Evolutionary conservation across 1,139 yeast species (phyloP).

Genomic region (Geotrichum reessii): DNA sequence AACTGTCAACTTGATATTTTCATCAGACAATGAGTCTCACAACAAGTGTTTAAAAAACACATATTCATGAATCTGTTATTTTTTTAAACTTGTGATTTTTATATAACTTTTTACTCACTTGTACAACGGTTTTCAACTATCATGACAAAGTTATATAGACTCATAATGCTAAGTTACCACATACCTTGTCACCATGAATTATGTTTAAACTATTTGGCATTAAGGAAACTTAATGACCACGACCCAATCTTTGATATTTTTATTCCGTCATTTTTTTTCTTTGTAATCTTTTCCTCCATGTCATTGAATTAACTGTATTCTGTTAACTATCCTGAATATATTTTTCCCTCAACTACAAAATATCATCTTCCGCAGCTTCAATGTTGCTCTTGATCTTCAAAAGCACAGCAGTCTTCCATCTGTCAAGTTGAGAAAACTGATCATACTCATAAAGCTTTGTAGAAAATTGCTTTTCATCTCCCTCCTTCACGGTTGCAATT

Average conservation of each 20-base stretch:
- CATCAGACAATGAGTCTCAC: not conserved
- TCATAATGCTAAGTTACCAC: not conserved
- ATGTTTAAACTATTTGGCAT: too few relatives aligned
- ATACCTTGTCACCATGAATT: not conserved
- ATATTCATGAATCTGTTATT: not conserved
- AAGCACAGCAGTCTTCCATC: constrained; percentile 83
- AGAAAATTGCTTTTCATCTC: constrained; percentile 73
- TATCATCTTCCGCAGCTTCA: constrained; percentile 66
- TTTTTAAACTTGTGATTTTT: not conserved
- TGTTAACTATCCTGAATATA: not conserved
- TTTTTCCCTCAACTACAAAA: constrained; percentile 23
- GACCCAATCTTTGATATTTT: too few relatives aligned
- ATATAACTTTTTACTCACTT: not conserved
- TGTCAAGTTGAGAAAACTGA: constrained; percentile 83
- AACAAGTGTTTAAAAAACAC: not conserved
- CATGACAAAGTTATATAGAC: not conserved
- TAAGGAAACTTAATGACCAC: too few relatives aligned
- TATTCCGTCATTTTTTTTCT: not conserved
- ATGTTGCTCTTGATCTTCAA: constrained; percentile 74
- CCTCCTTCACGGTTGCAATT: constrained; percentile 66
- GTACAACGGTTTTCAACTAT: not conserved
- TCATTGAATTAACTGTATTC: not conserved
- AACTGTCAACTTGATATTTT: not conserved
- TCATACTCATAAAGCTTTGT: constrained; percentile 77
- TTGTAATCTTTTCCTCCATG: not conserved